Evolutionary conservation across 2,329 filamentous ascomycete species (phyloP).

Genomic region (Aspergillus tamarii): DNA sequence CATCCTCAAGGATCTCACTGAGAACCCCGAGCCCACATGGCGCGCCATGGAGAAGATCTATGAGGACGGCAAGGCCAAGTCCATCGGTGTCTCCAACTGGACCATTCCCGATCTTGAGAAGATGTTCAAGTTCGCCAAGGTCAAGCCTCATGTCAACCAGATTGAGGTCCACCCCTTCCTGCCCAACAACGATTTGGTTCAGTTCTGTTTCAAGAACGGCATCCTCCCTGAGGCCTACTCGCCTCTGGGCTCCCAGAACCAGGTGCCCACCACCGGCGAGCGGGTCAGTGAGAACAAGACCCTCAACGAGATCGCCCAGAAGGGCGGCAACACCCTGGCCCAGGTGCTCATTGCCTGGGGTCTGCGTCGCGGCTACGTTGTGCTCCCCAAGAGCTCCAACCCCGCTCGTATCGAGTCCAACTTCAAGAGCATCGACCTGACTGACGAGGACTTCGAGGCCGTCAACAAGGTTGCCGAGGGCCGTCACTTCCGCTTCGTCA

Average conservation of each 20-base stretch:
- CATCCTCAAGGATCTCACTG: constrained; percentile 66
- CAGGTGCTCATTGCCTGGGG: constrained; percentile 70
- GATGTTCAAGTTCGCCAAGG: constrained; percentile 47
- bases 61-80: constrained; percentile 63
- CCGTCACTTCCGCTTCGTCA: constrained; percentile 72
- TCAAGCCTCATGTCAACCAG: constrained; percentile 50
- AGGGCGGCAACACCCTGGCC: constrained; percentile 61
- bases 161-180: constrained; percentile 53
- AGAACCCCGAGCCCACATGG: constrained; percentile 66
- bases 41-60: constrained; percentile 67
- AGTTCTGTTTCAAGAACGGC: constrained; percentile 46
- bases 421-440: constrained; percentile 63
- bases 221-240: constrained; percentile 49
- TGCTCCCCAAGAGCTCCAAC: constrained; percentile 72
- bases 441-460: constrained; percentile 60
- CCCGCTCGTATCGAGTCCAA: constrained; percentile 70
- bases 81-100: constrained; percentile 82
- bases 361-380: constrained; percentile 66
- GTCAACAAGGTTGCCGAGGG: constrained; percentile 67
- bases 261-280: constrained; percentile 70
- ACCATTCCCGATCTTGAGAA: constrained; percentile 53
- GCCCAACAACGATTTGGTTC: constrained; percentile 47
- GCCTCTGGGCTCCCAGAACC: constrained; percentile 65
- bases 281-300: constrained; percentile 63
- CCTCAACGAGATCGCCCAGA: constrained; percentile 61